Evolutionary conservation across 2,329 filamentous ascomycete genomes (phyloP).

Genomic region (Gaeumannomyces tritici): DNA sequence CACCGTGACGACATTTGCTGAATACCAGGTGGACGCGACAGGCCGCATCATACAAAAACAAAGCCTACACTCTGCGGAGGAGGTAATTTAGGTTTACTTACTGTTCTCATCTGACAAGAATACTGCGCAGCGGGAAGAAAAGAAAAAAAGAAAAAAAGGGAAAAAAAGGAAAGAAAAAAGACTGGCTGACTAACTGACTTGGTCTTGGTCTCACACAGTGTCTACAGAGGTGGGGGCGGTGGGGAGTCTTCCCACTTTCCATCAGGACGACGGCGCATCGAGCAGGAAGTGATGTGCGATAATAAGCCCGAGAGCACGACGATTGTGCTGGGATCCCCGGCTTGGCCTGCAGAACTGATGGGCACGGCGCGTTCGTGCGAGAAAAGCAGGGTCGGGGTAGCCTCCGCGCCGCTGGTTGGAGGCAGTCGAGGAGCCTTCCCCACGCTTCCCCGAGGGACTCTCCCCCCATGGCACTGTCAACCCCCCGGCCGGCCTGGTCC

Average conservation of each 20-base stretch:
- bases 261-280: not conserved
- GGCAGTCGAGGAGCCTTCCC: not conserved
- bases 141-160: no score
- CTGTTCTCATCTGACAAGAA: no score
- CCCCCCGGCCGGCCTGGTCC: not conserved
- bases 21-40: no score
- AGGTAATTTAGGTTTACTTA: no score
- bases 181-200: not conserved
- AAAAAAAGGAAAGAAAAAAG: no score
- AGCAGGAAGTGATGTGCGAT: not conserved
- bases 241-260: not conserved
- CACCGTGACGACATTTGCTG: not conserved
- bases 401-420: no score
- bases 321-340: not conserved
- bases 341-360: not conserved
- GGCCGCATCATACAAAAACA: not conserved
- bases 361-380: not conserved
- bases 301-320: not conserved
- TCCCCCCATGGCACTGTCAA: not conserved
- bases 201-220: not conserved
- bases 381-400: not conserved
- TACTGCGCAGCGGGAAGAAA: no score
- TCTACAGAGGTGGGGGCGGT: not conserved
- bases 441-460: not conserved
- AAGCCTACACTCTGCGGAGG: no score